These are phyloP conservation scores for Annulohypoxylon stygium DNA, from an alignment of 495 filamentous ascomycete genomes.

Conservation along the genomic window DNA sequence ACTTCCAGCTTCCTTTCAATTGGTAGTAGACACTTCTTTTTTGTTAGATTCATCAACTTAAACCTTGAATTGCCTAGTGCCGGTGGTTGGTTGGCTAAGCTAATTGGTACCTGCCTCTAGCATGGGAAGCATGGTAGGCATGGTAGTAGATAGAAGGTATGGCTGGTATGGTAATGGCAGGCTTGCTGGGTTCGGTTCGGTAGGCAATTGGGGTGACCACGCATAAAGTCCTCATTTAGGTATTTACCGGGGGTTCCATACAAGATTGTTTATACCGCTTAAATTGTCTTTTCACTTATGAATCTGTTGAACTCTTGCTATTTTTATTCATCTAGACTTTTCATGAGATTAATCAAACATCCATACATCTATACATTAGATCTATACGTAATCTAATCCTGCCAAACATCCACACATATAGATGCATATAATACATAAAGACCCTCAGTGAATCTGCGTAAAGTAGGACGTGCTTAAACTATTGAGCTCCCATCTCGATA, in stretches of 20 bases:
- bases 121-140: neutral
- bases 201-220: slow-evolving; percentile 6
- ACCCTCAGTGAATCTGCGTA: neutral
- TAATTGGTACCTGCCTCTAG: neutral
- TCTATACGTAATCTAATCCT: neutral
- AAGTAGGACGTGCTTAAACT: slow-evolving; percentile 9
- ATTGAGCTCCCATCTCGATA: slow-evolving; percentile 28
- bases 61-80: slow-evolving; percentile 34
- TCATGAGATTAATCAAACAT: neutral
- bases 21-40: neutral
- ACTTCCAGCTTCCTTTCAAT: slow-evolving; percentile 5
- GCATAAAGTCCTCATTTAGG: slow-evolving; percentile 47
- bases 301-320: no score
- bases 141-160: no score
- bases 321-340: no score
- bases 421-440: neutral
- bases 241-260: slow-evolving; percentile 32
- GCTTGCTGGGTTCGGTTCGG: neutral
- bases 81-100: neutral
- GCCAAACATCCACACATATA: neutral
- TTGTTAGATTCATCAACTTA: slow-evolving; percentile 29
- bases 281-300: no score
- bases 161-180: neutral
- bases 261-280: slow-evolving; percentile 6
- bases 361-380: neutral